phyloP scores from a whole-genome alignment of 169 alveolate genomes.

The Cryptosporidium viatorum region DNA sequence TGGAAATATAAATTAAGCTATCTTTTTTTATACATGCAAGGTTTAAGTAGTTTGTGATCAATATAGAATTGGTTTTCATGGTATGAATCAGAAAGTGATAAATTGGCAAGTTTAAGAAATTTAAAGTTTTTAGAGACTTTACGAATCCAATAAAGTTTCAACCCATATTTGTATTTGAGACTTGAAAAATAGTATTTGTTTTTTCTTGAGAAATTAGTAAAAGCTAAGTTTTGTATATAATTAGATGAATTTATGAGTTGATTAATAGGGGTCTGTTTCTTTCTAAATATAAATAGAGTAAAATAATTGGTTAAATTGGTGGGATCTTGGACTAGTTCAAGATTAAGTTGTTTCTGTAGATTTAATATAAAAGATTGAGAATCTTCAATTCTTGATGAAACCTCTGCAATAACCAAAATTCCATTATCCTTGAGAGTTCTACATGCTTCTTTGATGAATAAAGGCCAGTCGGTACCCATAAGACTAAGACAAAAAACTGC shows the following conservation, averaged over 20 bases:
- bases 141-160: background rate
- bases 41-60: conserved; percentile 57
- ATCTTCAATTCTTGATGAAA: conserved; percentile 40
- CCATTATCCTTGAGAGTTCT: conserved; percentile 75
- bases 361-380: background rate
- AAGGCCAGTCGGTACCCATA: conserved; percentile 90
- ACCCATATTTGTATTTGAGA: conserved; percentile 16
- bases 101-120: background rate
- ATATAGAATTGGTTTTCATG: background rate
- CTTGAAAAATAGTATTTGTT: background rate
- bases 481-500: conserved; percentile 85
- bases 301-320: conserved; percentile 28
- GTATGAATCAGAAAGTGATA: background rate
- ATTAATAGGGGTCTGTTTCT: background rate
- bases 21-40: conserved; percentile 80
- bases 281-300: conserved; percentile 36
- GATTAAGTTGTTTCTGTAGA: conserved; percentile 8
- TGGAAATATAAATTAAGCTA: background rate
- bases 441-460: conserved; percentile 83
- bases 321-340: conserved; percentile 26
- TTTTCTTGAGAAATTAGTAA: background rate
- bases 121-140: background rate
- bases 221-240: background rate
- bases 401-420: conserved; percentile 37
- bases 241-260: background rate